These are phyloP conservation scores for Leptodontidium sp. DNA, from an alignment of 2,329 filamentous ascomycete species.

Conservation along the genomic window DNA sequence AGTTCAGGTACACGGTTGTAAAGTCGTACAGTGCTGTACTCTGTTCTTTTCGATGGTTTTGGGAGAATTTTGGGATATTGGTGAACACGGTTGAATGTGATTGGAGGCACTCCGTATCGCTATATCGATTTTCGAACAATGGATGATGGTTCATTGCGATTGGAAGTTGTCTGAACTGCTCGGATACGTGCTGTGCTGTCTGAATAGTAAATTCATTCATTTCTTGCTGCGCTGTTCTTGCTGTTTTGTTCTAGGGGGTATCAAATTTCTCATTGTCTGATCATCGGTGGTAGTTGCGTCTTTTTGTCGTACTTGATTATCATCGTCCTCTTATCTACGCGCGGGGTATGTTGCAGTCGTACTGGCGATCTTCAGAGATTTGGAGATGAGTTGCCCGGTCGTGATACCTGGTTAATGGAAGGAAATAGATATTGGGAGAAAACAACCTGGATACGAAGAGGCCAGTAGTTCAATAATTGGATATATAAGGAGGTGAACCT, in stretches of 20 bases:
- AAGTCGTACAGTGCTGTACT: neutral
- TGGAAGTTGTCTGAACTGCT: no score
- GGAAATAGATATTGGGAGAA: no score
- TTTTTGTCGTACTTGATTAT: constrained; percentile 4
- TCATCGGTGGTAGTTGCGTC: neutral
- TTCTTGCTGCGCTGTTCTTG: no score
- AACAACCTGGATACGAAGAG: no score
- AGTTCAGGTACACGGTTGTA: constrained; percentile 10
- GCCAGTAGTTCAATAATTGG: no score
- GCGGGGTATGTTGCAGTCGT: constrained; percentile 10
- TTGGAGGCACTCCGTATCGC: no score
- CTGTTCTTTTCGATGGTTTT: neutral
- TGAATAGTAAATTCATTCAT: neutral
- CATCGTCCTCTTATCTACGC: neutral
- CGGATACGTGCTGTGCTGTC: no score
- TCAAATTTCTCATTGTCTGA: neutral
- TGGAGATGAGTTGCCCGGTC: neutral
- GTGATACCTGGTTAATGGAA: neutral
- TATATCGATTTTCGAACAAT: neutral
- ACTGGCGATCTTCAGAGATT: neutral
- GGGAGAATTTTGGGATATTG: no score
- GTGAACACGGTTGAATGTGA: no score
- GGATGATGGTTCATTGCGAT: no score
- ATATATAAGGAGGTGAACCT: neutral
- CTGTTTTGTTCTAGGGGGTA: no score